phyloP scores from a whole-genome alignment of 1,139 yeast species.

The Geotrichum fermentans region DNA sequence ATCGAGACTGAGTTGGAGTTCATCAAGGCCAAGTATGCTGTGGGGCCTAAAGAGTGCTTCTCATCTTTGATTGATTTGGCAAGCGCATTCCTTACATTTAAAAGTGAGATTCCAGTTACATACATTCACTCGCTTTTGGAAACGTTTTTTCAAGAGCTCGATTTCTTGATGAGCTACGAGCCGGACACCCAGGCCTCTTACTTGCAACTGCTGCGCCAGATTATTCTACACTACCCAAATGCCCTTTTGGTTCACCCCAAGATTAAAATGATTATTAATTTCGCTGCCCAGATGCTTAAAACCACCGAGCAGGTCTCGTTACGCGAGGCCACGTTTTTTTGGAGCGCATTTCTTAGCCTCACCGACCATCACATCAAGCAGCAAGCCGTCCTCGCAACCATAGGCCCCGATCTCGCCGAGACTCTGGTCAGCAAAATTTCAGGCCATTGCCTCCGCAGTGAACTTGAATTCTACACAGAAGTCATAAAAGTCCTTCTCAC shows the following conservation, averaged over 20 bases:
- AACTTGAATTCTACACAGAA: constrained; percentile 52
- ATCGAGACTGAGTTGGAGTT: constrained; percentile 42
- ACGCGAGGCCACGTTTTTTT: constrained; percentile 41
- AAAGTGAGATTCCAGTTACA: constrained; percentile 6
- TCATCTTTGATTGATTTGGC: constrained; percentile 21
- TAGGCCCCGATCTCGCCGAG: constrained; percentile 28
- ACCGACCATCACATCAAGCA: constrained; percentile 15
- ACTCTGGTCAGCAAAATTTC: constrained; percentile 31
- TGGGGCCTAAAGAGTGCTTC: constrained; percentile 19
- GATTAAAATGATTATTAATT: constrained; percentile 23
- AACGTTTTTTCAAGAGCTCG: constrained; percentile 24
- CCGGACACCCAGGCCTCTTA: constrained; percentile 29
- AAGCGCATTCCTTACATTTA: constrained; percentile 9
- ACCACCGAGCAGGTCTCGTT: constrained; percentile 63
- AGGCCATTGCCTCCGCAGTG: constrained; percentile 53
- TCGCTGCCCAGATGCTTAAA: constrained; percentile 43
- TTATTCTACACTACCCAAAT: constrained; percentile 20
- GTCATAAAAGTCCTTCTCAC: constrained; percentile 51
- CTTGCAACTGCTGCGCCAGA: constrained; percentile 28
- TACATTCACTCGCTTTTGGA: constrained; percentile 24
- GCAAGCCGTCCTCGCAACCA: constrained; percentile 16
- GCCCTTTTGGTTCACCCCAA: constrained; percentile 23
- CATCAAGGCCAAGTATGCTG: constrained; percentile 38
- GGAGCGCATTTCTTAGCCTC: constrained; percentile 39
- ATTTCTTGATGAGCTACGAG: constrained; percentile 21